These are phyloP conservation scores for Incumbomyces delicatus DNA, from an alignment of 2,329 filamentous ascomycete genomes.

Conservation along the genomic window DNA sequence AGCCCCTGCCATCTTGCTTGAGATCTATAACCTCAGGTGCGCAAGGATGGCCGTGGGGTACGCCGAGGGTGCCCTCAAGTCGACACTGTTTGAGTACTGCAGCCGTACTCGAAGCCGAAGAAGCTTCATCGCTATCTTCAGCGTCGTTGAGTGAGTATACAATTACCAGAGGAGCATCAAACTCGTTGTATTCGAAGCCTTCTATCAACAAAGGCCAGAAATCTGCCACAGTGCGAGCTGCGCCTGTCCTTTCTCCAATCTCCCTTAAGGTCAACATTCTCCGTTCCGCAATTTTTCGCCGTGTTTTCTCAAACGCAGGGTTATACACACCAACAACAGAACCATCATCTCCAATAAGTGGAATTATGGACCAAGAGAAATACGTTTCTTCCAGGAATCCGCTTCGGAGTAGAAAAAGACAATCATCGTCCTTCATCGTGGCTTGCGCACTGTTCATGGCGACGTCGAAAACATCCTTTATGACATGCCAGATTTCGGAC, in stretches of 20 bases:
- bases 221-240: slow-evolving; percentile 59
- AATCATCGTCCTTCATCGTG: slow-evolving; percentile 76
- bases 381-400: slow-evolving; percentile 65
- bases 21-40: slow-evolving; percentile 58
- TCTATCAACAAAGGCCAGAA: slow-evolving; percentile 65
- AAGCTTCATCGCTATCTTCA: slow-evolving; percentile 59
- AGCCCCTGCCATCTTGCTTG: slow-evolving; percentile 58
- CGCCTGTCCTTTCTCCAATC: slow-evolving; percentile 63
- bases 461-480: slow-evolving; percentile 57
- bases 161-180: slow-evolving; percentile 65
- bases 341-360: slow-evolving; percentile 64
- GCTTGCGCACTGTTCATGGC: slow-evolving; percentile 64
- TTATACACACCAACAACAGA: slow-evolving; percentile 69
- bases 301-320: slow-evolving; percentile 70
- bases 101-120: slow-evolving; percentile 58
- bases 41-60: slow-evolving; percentile 53
- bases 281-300: slow-evolving; percentile 66
- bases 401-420: slow-evolving; percentile 60
- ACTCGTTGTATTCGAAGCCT: slow-evolving; percentile 63
- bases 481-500: slow-evolving; percentile 64
- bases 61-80: slow-evolving; percentile 64
- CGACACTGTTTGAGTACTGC: slow-evolving; percentile 52
- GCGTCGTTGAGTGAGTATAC: slow-evolving; percentile 66
- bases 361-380: slow-evolving; percentile 69
- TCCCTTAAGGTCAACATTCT: slow-evolving; percentile 71